These are phyloP conservation scores for Colletotrichum salicis DNA, from an alignment of 2,329 filamentous ascomycete species.

Conservation along the genomic window DNA sequence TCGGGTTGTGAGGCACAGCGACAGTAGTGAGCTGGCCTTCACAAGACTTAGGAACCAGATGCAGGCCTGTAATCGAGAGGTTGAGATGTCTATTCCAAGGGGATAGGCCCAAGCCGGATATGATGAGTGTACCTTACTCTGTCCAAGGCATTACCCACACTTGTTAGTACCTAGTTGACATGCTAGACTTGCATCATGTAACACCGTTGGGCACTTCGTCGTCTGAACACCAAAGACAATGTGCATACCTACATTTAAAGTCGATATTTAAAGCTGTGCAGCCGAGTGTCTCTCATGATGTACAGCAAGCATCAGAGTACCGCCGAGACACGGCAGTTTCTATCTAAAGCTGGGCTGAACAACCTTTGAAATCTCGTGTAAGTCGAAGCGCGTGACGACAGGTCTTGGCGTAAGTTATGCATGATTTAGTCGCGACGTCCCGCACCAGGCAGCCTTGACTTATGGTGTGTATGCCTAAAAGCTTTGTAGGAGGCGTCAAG, in stretches of 20 bases:
- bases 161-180: too few species aligned
- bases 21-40: background rate
- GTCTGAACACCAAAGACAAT: background rate
- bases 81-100: background rate
- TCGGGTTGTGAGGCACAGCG: background rate
- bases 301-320: background rate
- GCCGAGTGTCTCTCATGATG: background rate
- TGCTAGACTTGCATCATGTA: too few species aligned
- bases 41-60: too few species aligned
- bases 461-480: constrained; percentile 24
- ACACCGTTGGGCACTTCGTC: background rate
- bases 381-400: constrained; percentile 3
- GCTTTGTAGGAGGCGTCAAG: constrained; percentile 1
- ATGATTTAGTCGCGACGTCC: background rate
- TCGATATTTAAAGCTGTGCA: background rate
- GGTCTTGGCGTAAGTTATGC: background rate
- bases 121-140: too few species aligned
- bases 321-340: background rate
- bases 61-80: too few species aligned
- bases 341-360: background rate
- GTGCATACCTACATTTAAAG: background rate
- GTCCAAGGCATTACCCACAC: background rate
- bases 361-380: background rate
- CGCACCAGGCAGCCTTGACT: constrained; percentile 25
- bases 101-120: background rate